Evolutionary conservation across 495 filamentous ascomycete species (phyloP), one percentile per base, ranked within the genome.

Genomic region (Aspergillus hancockii): DNA sequence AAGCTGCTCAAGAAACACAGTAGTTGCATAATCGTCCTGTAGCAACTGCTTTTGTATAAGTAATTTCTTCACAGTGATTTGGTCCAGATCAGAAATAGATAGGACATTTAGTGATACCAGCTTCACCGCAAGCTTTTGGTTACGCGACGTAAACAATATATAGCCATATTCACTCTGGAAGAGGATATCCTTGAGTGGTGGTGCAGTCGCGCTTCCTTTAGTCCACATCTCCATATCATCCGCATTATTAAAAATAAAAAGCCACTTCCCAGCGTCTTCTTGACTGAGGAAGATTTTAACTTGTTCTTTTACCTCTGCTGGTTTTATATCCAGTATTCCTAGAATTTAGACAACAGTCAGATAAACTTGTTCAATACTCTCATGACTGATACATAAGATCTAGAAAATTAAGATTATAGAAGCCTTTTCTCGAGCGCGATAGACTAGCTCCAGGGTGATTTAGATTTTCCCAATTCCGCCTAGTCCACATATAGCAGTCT

Each of bases 391-490:
- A 12, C 69, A 73, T 10, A 71, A 70, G n/a, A 84, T 68, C 82
- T 80, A 86, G 67, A 83, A 78, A 43, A 85, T 63, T 3, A 77
- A 81, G 56, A 67, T 80, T 1, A 74, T 68, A 9, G 67, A 63
- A 10, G 72, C 30, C 46, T 64, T 57, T 2, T 75, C 62, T 63
- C 69, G 77, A 22, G 72, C 60, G 55, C 72, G 64, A 57, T 81
- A 79, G 1, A 72, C 75, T 38, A 83, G 55, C 60, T 80, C 73
- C 18, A 86, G 64, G 2, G 73, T 79, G 25, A 84, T 63, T 60
- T 82, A 79, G 12, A 80, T 81, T 59, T 83, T 85, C 3, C 79
- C 77, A 31, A 81, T 65, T 13, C 79, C 81, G 3, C n/a, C n/a
- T n/a, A n/a, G n/a, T n/a, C n/a, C n/a, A n/a, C n/a, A n/a, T n/a